These are phyloP conservation scores for Thermochaetoides thermophila DNA, from an alignment of 495 filamentous ascomycete species.

Conservation along the genomic window DNA sequence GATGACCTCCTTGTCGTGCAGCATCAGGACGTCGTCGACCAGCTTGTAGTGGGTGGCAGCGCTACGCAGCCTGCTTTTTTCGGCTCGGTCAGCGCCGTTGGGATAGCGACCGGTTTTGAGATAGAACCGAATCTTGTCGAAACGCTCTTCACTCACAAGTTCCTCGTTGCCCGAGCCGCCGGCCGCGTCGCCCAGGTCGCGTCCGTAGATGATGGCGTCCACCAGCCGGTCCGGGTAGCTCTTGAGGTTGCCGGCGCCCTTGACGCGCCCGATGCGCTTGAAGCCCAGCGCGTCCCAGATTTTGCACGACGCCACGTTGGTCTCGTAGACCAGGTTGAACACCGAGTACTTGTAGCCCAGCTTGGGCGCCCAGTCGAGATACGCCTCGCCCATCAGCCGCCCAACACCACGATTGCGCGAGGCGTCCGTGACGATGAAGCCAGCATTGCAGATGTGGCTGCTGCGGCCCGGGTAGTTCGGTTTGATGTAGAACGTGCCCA, in stretches of 20 bases:
- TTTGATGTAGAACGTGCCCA: constrained; percentile 94
- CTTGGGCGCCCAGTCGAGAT: constrained; percentile 87
- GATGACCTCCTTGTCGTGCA: constrained; percentile 96
- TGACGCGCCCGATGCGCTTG: constrained; percentile 87
- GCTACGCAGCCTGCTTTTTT: constrained; percentile 84
- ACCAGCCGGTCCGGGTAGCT: constrained; percentile 67
- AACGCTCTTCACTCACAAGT: constrained; percentile 86
- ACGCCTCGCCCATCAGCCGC: constrained; percentile 82
- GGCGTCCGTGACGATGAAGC: constrained; percentile 83
- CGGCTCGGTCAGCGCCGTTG: constrained; percentile 79
- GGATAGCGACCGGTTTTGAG: constrained; percentile 92
- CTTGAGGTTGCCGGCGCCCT: constrained; percentile 71
- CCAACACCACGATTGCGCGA: constrained; percentile 84
- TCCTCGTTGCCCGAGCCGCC: constrained; percentile 49
- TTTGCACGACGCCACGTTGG: constrained; percentile 83
- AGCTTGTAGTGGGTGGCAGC: constrained; percentile 95
- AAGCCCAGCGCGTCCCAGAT: constrained; percentile 98
- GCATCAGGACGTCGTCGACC: constrained; percentile 70
- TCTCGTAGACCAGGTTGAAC: constrained; percentile 98
- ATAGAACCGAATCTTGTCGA: constrained; percentile 97
- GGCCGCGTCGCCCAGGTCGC: constrained; percentile 46
- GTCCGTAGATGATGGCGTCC: constrained; percentile 93
- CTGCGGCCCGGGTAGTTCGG: constrained; percentile 95
- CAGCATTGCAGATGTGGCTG: constrained; percentile 92
- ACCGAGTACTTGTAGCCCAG: constrained; percentile 93